These are phyloP conservation scores for Aspergillus oerlinghausenensis DNA, from an alignment of 2,329 filamentous ascomycete species.

Conservation along the genomic window DNA sequence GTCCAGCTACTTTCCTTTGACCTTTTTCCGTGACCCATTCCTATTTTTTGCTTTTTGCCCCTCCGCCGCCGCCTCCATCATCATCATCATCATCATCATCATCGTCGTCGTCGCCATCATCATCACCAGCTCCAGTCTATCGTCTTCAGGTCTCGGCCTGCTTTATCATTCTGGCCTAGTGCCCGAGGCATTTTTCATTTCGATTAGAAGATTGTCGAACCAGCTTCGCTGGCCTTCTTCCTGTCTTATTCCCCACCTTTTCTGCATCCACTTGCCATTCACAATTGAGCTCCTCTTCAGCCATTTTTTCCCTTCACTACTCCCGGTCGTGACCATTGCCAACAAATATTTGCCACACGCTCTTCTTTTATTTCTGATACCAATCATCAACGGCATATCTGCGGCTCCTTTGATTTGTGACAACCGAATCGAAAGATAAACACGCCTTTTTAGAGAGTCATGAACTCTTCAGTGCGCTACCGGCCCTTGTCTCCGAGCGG, in stretches of 20 bases:
- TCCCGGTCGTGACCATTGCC: background rate
- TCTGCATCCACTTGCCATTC: background rate
- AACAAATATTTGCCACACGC: background rate
- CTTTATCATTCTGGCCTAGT: conserved; percentile 9
- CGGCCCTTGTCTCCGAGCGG: conserved; percentile 33
- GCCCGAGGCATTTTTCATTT: conserved; percentile 8
- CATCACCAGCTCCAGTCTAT: conserved; percentile 2
- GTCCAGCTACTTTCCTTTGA: background rate
- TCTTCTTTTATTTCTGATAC: background rate
- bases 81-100: conserved; percentile 5
- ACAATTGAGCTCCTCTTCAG: background rate
- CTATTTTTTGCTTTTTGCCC: background rate
- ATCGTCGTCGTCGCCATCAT: conserved; percentile 1
- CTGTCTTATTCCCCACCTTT: background rate
- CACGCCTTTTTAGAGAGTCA: conserved; percentile 6
- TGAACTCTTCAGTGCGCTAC: conserved; percentile 28
- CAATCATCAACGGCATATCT: background rate
- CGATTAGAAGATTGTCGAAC: background rate
- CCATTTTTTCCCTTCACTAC: background rate
- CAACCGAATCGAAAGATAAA: background rate
- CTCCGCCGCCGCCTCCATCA: background rate
- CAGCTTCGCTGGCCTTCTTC: background rate
- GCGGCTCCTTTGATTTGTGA: background rate
- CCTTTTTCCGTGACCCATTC: background rate
- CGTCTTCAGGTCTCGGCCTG: conserved; percentile 2